Conservation (phyloP, 169 alveolate genomes). For the Babesia sp. region DNA sequence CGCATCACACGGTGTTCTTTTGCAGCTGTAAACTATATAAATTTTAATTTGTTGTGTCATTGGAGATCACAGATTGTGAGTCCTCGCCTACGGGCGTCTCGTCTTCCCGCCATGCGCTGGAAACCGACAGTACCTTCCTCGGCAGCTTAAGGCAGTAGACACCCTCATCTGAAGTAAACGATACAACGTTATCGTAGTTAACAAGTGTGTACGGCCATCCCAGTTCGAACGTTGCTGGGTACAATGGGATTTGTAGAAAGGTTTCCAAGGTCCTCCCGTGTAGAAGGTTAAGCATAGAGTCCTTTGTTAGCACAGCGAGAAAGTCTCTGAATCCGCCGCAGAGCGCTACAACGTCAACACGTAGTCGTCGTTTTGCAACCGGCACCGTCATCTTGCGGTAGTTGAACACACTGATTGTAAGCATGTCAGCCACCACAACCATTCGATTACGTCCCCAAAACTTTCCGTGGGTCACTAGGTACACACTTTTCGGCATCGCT, state of each 20-base stretch:
- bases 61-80: background rate
- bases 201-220: conserved; percentile 62
- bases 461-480: conserved; percentile 53
- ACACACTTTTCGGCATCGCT: conserved; percentile 41
- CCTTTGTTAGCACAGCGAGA: conserved; percentile 43
- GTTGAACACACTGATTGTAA: conserved; percentile 27
- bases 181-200: conserved; percentile 30
- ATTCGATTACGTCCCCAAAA: conserved; percentile 40
- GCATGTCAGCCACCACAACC: conserved; percentile 46
- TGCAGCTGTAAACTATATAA: conserved; percentile 1
- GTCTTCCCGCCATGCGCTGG: conserved; percentile 12
- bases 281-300: conserved; percentile 5
- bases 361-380: conserved; percentile 9
- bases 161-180: conserved; percentile 67
- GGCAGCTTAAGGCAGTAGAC: conserved; percentile 50
- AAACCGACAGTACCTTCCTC: background rate
- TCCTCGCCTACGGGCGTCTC: background rate
- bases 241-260: conserved; percentile 10
- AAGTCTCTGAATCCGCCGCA: conserved; percentile 37
- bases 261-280: conserved; percentile 37
- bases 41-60: background rate
- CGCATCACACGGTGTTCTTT: background rate
- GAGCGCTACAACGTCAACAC: conserved; percentile 30
- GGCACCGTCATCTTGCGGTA: conserved; percentile 21
- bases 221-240: conserved; percentile 54